phyloP scores from a whole-genome alignment of 2,329 filamentous ascomycete species.

The Dichotomopilus funicola region DNA sequence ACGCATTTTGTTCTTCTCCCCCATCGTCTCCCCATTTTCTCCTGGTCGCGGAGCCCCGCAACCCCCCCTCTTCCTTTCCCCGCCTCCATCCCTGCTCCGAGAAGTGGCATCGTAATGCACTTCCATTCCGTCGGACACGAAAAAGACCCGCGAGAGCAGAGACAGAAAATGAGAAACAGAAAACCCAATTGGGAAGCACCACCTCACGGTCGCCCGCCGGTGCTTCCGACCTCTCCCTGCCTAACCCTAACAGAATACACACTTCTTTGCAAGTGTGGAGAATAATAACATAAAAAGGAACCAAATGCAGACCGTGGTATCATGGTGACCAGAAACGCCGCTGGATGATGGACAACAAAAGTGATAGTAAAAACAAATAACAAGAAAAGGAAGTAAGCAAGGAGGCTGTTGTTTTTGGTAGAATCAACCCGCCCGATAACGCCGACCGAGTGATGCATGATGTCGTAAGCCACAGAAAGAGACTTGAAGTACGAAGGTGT shows the following conservation, averaged over 20 bases:
- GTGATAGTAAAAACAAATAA: neutral
- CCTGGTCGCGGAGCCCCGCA: neutral
- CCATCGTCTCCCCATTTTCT: neutral
- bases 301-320: slow-evolving; percentile 23
- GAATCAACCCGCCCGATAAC: slow-evolving; percentile 9
- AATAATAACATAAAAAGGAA: neutral
- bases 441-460: slow-evolving; percentile 22
- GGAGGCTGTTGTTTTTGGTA: too few relatives aligned
- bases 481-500: slow-evolving; percentile 18
- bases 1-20: slow-evolving; percentile 1
- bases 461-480: slow-evolving; percentile 17
- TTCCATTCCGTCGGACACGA: neutral
- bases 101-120: too few relatives aligned
- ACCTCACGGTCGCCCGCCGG: slow-evolving; percentile 12
- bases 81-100: too few relatives aligned
- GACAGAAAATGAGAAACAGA: neutral
- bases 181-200: neutral
- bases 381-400: neutral
- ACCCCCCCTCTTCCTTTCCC: too few relatives aligned
- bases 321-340: slow-evolving; percentile 19
- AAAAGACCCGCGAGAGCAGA: neutral
- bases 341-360: slow-evolving; percentile 6
- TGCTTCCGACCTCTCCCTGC: neutral
- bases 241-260: slow-evolving; percentile 11
- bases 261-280: neutral